Conservation (phyloP, 208 protist genomes). For the Trypanosoma platydactyli region DNA sequence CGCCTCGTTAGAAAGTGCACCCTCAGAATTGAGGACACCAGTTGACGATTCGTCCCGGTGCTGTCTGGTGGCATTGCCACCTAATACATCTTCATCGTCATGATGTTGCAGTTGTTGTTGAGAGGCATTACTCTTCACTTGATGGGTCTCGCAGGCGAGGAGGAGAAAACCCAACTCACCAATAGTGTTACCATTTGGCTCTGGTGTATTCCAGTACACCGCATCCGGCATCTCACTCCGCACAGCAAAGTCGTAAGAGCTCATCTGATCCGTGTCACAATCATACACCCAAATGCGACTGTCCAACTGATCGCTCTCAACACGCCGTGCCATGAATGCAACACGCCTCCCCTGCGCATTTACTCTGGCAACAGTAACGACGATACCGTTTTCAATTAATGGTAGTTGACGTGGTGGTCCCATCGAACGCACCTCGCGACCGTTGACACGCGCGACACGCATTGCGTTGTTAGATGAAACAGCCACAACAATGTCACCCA, state of each 20-base stretch:
- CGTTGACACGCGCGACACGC: slow-evolving; percentile 63
- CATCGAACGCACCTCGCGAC: slow-evolving; percentile 64
- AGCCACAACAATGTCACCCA: slow-evolving; percentile 87
- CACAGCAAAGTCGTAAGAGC: slow-evolving; percentile 73
- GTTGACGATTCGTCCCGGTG: slow-evolving; percentile 13
- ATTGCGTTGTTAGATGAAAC: slow-evolving; percentile 84
- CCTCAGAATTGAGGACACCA: neutral
- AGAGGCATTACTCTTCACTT: slow-evolving; percentile 27
- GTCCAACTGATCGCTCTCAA: slow-evolving; percentile 51
- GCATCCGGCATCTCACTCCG: slow-evolving; percentile 72
- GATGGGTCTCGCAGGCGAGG: slow-evolving; percentile 87
- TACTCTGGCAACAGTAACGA: slow-evolving; percentile 58
- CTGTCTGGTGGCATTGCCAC: slow-evolving; percentile 6
- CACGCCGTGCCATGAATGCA: slow-evolving; percentile 65
- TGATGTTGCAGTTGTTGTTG: slow-evolving; percentile 4
- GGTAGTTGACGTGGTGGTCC: slow-evolving; percentile 69
- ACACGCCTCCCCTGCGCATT: slow-evolving; percentile 85
- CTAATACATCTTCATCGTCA: neutral
- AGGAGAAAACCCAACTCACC: slow-evolving; percentile 88
- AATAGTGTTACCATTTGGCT: slow-evolving; percentile 79
- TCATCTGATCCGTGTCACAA: slow-evolving; percentile 84
- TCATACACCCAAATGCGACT: slow-evolving; percentile 90
- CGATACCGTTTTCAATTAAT: slow-evolving; percentile 38
- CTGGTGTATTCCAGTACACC: slow-evolving; percentile 89
- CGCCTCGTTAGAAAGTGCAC: slow-evolving; percentile 31